These are phyloP conservation scores for Saccharomycopsis fibuligera DNA, from an alignment of 805 yeast species.

Conservation along the genomic window DNA sequence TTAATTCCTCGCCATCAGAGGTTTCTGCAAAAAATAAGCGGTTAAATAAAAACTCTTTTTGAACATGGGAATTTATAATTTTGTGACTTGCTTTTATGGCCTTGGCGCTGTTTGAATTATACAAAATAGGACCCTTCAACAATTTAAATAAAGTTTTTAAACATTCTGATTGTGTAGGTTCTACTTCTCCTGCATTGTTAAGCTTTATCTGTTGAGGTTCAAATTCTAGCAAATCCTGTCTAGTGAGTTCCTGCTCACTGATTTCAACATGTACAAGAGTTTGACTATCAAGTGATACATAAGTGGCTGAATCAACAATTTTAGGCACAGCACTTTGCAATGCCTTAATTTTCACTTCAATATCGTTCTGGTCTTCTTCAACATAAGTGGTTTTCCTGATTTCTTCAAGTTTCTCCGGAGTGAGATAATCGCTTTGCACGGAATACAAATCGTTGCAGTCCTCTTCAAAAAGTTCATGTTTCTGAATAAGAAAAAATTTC, in stretches of 20 bases:
- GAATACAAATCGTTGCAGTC: slow-evolving; percentile 9
- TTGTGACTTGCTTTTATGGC: slow-evolving; percentile 50
- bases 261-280: slow-evolving; percentile 48
- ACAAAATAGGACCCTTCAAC: slow-evolving; percentile 57
- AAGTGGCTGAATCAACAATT: slow-evolving; percentile 41
- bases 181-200: background rate
- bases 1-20: slow-evolving; percentile 19
- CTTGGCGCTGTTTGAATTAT: slow-evolving; percentile 39
- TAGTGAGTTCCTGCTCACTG: slow-evolving; percentile 35
- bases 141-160: slow-evolving; percentile 56
- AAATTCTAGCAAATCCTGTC: slow-evolving; percentile 41
- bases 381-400: background rate
- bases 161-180: slow-evolving; percentile 49
- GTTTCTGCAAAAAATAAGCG: slow-evolving; percentile 42
- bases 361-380: background rate
- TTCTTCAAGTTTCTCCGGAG: background rate
- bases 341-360: slow-evolving; percentile 23
- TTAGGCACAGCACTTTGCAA: slow-evolving; percentile 31
- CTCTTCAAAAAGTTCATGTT: slow-evolving; percentile 1
- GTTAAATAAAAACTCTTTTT: slow-evolving; percentile 43
- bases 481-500: slow-evolving; percentile 3
- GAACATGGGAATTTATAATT: slow-evolving; percentile 49
- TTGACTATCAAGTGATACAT: slow-evolving; percentile 39
- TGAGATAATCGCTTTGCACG: background rate
- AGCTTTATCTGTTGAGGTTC: slow-evolving; percentile 40